Base-by-base conservation (phyloP, 2,329 filamentous ascomycete genomes). In the Ceratocystis cacaofunesta region DNA sequence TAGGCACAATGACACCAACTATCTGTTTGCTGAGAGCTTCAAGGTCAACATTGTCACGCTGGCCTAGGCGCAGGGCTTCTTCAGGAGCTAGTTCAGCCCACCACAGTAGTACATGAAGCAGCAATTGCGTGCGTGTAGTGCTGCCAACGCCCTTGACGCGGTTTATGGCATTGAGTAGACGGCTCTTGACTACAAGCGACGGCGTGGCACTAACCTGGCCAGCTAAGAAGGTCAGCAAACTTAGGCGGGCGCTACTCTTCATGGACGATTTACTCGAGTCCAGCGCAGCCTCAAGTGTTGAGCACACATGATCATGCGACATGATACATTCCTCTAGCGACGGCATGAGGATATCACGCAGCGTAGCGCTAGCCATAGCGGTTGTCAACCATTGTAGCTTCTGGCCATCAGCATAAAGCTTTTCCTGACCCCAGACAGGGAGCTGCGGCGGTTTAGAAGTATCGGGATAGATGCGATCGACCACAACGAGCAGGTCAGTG, bases 271-370 rank as follows among this genome's bases (percentile, higher is more conserved):
- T 78, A 19, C 78, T 76, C 43, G 74, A 73, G 68, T 76, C 75
- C 62, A 78, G 73, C 10, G 72, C 70, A 5, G 72, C 70, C 58
- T 76, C 76, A 4, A 96, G 73, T 1, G 86, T 80, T 22, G 82
- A 82, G 30, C 81, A 77, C 57, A 96, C 79, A 68, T 94, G 86
- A 32, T 81, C 82, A 3, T 84, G 77, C 72, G 97, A 91, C 69
- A 96, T 82, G 2, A 92, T 80, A 71, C 87, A 95, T 74, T 96
- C 94, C 74, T 96, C 92, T 8, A 96, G 76, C 1, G 82, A 83
- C 0, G 89, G 89, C 22, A 90, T 74, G n/a, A 96, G 75, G 46
- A 88, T 79, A 22, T 83, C 78, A 22, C 83, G 80, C 0, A 94
- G 72, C 22, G 95, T 75, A 66, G 83, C 85, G 55, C 80, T 76